Percentiles rank a stretch among this genome's conserved stretches.
These are phyloP conservation scores for Podospora pseudoanserina DNA, from an alignment of 495 filamentous ascomycete species.

Conservation along the genomic window DNA sequence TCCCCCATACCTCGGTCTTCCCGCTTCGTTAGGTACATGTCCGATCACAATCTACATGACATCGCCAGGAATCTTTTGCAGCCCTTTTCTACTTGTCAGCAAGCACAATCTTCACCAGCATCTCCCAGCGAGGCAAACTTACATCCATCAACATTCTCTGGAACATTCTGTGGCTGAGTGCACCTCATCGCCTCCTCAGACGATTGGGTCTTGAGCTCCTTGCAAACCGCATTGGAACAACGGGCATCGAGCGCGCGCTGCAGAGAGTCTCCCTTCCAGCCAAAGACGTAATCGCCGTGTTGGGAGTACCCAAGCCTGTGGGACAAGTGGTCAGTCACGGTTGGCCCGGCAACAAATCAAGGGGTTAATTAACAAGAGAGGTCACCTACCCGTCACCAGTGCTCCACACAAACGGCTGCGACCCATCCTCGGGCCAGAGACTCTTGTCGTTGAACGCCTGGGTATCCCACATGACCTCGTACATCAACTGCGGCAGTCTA, in stretches of 20 bases:
- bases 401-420: constrained; percentile 28
- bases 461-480: constrained; percentile 58
- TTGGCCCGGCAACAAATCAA: background rate
- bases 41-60: background rate
- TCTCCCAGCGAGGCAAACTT: constrained; percentile 15
- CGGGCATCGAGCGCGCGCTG: constrained; percentile 14
- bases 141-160: constrained; percentile 46
- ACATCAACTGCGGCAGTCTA: constrained; percentile 60
- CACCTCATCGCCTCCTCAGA: constrained; percentile 39
- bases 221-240: constrained; percentile 38
- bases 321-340: background rate
- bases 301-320: constrained; percentile 32
- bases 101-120: background rate
- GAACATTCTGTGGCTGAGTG: constrained; percentile 35
- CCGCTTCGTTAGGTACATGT: no score
- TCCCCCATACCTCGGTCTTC: no score
- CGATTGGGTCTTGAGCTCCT: constrained; percentile 36
- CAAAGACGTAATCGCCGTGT: constrained; percentile 73
- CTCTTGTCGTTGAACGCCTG: constrained; percentile 34
- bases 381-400: constrained; percentile 4
- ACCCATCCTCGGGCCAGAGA: constrained; percentile 30
- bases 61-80: constrained; percentile 6
- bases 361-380: background rate
- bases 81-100: background rate
- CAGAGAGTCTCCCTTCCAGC: constrained; percentile 62